Conservation (phyloP, 768 basidiomycete genomes). For the Suillus occidentalis region DNA sequence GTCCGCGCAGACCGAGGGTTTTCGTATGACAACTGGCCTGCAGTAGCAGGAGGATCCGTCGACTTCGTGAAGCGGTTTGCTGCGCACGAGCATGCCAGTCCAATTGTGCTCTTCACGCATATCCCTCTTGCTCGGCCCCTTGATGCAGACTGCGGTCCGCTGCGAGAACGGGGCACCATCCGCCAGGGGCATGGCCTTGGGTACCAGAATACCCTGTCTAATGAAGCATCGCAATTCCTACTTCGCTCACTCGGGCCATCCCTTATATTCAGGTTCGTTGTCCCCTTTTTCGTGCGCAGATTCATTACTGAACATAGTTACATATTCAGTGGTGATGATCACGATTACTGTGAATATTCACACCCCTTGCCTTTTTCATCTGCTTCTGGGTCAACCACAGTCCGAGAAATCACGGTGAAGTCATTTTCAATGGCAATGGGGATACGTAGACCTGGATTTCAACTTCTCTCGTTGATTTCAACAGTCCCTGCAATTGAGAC, state of each 20-base stretch:
- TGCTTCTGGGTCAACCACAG: constrained; percentile 23
- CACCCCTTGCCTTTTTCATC: constrained; percentile 36
- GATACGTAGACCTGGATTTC: constrained; percentile 82
- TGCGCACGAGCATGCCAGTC: constrained; percentile 32
- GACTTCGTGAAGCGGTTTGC: constrained; percentile 51
- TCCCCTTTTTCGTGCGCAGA: background rate
- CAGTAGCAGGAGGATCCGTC: constrained; percentile 48
- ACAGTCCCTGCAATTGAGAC: constrained; percentile 25
- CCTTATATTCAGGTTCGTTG: constrained; percentile 69
- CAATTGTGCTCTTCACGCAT: constrained; percentile 78
- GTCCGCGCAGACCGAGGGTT: constrained; percentile 43
- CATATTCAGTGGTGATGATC: constrained; percentile 79
- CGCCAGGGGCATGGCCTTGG: constrained; percentile 73
- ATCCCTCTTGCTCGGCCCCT: constrained; percentile 84
- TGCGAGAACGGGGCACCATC: constrained; percentile 75
- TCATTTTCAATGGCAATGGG: constrained; percentile 91
- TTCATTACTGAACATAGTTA: constrained; percentile 12
- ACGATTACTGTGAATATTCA: constrained; percentile 88
- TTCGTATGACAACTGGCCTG: constrained; percentile 47
- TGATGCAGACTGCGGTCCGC: constrained; percentile 68
- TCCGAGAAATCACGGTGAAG: constrained; percentile 84
- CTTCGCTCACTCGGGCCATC: constrained; percentile 63
- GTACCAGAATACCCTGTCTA: constrained; percentile 82
- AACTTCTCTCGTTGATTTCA: constrained; percentile 75
- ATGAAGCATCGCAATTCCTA: constrained; percentile 63